Conservation (phyloP, 345 rosid species). For the Salix arbutifolia region DNA sequence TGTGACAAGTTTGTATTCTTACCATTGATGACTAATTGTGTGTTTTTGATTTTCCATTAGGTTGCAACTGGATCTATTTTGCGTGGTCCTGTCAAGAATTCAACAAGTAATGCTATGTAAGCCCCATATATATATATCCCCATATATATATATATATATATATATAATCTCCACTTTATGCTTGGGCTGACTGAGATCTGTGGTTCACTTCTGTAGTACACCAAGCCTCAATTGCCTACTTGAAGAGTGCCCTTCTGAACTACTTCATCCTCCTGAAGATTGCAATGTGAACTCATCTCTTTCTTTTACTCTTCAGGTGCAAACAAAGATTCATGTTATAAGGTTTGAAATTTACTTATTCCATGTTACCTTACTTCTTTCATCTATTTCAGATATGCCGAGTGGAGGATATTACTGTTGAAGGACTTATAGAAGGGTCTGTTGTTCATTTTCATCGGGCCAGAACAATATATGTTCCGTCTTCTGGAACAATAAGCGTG, state of each 20-base stretch:
- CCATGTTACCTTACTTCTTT: conserved; percentile 24
- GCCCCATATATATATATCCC: conserved; percentile 19
- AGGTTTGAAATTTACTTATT: conserved; percentile 14
- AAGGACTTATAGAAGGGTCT: conserved; percentile 90
- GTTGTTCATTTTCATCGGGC: conserved; percentile 93
- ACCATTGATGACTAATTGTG: conserved; percentile 3
- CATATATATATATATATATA: too few species aligned
- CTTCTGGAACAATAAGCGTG: conserved; percentile 78
- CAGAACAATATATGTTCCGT: conserved; percentile 61
- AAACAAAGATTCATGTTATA: conserved; percentile 8
- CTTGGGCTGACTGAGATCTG: conserved; percentile 4
- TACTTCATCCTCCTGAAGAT: conserved; percentile 94
- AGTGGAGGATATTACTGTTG: conserved; percentile 86
- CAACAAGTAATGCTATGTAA: conserved; percentile 79
- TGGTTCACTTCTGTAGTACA: conserved; percentile 45
- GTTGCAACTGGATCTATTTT: conserved; percentile 88
- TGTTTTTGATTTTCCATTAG: conserved; percentile 39
- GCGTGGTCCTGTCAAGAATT: conserved; percentile 86
- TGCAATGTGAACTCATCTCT: conserved; percentile 97
- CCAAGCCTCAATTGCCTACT: conserved; percentile 82
- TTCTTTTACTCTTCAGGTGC: conserved; percentile 96
- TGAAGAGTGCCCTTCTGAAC: conserved; percentile 79
- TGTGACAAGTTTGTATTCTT: neutral
- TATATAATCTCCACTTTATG: neutral
- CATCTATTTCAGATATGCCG: conserved; percentile 70